phyloP scores from a whole-genome alignment of 2,329 filamentous ascomycete genomes.

The Epichloe bromicola region DNA sequence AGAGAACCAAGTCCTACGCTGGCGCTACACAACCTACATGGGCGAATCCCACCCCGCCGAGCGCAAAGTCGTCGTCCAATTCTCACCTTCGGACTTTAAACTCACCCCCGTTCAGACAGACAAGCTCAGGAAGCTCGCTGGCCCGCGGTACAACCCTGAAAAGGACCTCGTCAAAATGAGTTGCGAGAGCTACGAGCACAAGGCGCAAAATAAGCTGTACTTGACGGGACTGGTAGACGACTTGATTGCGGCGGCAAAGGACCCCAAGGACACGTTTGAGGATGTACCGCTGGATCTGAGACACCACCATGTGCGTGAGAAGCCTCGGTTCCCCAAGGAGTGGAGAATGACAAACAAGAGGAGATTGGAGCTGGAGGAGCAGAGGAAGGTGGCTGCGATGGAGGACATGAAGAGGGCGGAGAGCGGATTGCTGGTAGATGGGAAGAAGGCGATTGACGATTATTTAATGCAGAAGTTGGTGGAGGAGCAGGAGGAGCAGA shows the following conservation, averaged over 20 bases:
- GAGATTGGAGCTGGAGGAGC: constrained; percentile 48
- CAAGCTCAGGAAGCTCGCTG: constrained; percentile 82
- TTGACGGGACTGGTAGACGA: constrained; percentile 64
- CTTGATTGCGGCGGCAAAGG: constrained; percentile 64
- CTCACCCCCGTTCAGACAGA: constrained; percentile 54
- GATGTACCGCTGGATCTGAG: constrained; percentile 84
- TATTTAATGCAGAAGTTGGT: constrained; percentile 19
- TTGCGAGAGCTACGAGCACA: constrained; percentile 75
- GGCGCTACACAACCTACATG: constrained; percentile 95
- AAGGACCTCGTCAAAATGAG: constrained; percentile 77
- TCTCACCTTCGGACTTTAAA: constrained; percentile 59
- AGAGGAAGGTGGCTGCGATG: constrained; percentile 37
- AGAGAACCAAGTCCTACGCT: constrained; percentile 61
- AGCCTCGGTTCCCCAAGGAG: constrained; percentile 61
- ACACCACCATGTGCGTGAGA: constrained; percentile 61
- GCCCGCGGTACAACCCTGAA: constrained; percentile 75
- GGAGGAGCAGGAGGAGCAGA: constrained; percentile 22
- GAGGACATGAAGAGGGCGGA: constrained; percentile 42
- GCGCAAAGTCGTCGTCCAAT: constrained; percentile 89
- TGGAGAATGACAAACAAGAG: constrained; percentile 71
- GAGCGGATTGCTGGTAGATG: constrained; percentile 45
- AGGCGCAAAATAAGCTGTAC: constrained; percentile 95
- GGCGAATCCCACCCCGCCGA: constrained; percentile 85
- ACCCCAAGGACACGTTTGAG: constrained; percentile 67
- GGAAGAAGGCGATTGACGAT: constrained; percentile 33